Conservation (phyloP, 1,139 yeast species). For the Candida mesenterica region DNA sequence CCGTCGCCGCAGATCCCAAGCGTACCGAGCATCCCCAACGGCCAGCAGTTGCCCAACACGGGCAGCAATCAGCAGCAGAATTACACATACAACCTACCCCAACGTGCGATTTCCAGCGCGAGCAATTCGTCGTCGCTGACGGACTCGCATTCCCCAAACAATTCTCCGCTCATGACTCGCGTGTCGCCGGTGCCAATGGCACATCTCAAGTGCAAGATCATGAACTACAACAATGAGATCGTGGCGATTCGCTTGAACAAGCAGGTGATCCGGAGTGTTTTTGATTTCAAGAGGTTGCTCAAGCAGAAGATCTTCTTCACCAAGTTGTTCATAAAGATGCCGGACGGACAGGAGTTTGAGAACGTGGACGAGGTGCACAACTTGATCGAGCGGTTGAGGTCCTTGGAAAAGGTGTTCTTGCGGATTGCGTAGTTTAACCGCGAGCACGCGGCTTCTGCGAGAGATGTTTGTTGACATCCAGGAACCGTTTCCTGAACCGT, state of each 20-base stretch:
- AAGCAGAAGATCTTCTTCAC: conserved; percentile 27
- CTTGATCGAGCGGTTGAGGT: conserved; percentile 21
- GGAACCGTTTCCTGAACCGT: too few species aligned
- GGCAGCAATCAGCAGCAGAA: too few species aligned
- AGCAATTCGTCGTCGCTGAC: conserved; percentile 7
- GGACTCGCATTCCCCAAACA: conserved; percentile 5
- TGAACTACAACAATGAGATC: conserved; percentile 28
- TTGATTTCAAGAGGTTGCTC: conserved; percentile 29
- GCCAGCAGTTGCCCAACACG: too few species aligned
- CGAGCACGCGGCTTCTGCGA: too few species aligned
- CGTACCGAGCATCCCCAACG: too few species aligned
- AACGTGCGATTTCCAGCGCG: conserved; percentile 3
- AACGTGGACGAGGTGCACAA: conserved; percentile 29
- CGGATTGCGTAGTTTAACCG: conserved; percentile 15
- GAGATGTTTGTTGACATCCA: too few species aligned
- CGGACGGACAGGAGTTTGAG: conserved; percentile 24
- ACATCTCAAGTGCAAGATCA: conserved; percentile 29
- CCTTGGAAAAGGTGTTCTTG: conserved; percentile 21
- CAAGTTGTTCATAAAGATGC: conserved; percentile 29
- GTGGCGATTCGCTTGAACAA: conserved; percentile 29
- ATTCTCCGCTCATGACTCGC: conserved; percentile 6
- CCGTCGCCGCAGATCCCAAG: too few species aligned
- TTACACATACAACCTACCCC: conserved; percentile 1
- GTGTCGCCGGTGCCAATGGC: conserved; percentile 3
- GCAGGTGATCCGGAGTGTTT: conserved; percentile 22